phyloP scores from a whole-genome alignment of 2,329 filamentous ascomycete genomes.

The Penicillium brevicompactum region DNA sequence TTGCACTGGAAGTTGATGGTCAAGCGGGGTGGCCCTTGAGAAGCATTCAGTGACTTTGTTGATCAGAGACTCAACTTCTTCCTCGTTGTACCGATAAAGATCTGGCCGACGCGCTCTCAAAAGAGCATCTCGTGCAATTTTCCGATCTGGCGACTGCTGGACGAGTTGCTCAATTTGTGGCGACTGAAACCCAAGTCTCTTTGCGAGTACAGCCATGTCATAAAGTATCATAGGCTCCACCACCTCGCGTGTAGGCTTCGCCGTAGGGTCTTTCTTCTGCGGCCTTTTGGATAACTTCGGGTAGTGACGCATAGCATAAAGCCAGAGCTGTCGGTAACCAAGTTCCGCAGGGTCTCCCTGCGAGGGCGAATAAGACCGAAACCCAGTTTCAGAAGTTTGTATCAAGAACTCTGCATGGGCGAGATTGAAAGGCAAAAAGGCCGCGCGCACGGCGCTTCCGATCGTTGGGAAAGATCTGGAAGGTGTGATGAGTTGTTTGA shows the following conservation, averaged over 20 bases:
- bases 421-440: slow-evolving; percentile 3
- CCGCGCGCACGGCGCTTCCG: not conserved
- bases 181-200: slow-evolving; percentile 21
- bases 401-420: slow-evolving; percentile 11
- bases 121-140: slow-evolving; percentile 16
- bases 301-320: slow-evolving; percentile 36
- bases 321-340: slow-evolving; percentile 32
- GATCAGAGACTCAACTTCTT: slow-evolving; percentile 11
- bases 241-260: slow-evolving; percentile 13
- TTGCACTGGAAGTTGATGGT: too few relatives aligned
- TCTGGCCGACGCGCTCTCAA: slow-evolving; percentile 12
- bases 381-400: slow-evolving; percentile 28
- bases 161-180: slow-evolving; percentile 9
- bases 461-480: not conserved
- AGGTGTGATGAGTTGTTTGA: slow-evolving; percentile 29
- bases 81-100: slow-evolving; percentile 12
- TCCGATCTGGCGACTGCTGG: slow-evolving; percentile 10
- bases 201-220: slow-evolving; percentile 25
- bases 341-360: slow-evolving; percentile 12
- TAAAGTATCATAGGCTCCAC: slow-evolving; percentile 21
- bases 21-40: slow-evolving; percentile 6
- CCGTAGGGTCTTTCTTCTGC: slow-evolving; percentile 14
- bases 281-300: slow-evolving; percentile 18
- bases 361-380: slow-evolving; percentile 15
- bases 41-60: slow-evolving; percentile 10